Base-by-base conservation (phyloP, 306 rosid genomes). In the Carpinus fangiana region DNA sequence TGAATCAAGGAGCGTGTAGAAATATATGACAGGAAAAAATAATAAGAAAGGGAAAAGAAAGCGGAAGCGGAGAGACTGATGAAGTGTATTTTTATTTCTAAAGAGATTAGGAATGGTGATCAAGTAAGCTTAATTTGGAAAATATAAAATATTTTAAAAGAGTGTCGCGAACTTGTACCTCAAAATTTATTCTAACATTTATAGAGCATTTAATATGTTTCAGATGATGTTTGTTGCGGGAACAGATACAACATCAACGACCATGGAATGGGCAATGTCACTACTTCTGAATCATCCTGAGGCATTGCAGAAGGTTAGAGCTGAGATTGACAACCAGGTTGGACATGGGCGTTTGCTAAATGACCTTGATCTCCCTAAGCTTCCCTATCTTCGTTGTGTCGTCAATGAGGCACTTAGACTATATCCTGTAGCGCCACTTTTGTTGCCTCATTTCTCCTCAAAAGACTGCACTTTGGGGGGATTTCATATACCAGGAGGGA, bases 381-480 rank as follows among this genome's bases (percentile, higher is more conserved):
- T 86, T 1, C 43, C 82, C 0, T 86, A 81, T 52, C 72, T 81
- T 4, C 80, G 74, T 1, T 23, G 80, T 4, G 61, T 78, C 10
- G 78, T 87, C 5, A 85, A 70, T 0, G 90, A 89, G 56, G 67
- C 93, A 1, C 82, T 89, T 18, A 80, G 88, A 2, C 26, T 84
- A 11, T 83, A 81, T 68, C 89, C 89, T 2, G 73, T 34, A 8
- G 79, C 26, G 11, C 88, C 93, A 45, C 53, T 81, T 7, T 17
- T 85, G 14, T 0, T 80, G 7, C 93, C 89, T 2, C 93, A 89
- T 3, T 86, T 85, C 11, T 82, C 90, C 0, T 79, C 85, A 8
- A 5, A n/a, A 0, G 53, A 59, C 43, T 85, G 89, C 77, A 60
- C 18, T 0, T 81, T 89, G 1, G 80, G 86, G 11, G 90, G 89